These are phyloP conservation scores for Xylariaceae sp. DNA, from an alignment of 2,329 filamentous ascomycete genomes.

Conservation along the genomic window DNA sequence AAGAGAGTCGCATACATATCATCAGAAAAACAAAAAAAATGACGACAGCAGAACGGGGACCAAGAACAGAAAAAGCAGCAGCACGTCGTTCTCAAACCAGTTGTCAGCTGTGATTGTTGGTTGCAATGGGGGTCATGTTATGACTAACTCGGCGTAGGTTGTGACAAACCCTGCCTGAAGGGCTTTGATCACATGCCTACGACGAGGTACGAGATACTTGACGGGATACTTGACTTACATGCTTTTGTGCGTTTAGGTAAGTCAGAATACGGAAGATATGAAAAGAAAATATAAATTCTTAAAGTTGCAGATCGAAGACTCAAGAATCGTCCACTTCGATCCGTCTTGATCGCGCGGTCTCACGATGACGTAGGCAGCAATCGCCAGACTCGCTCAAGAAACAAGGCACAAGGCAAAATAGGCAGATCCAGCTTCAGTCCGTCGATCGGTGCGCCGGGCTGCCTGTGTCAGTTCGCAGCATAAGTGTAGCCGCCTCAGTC, in stretches of 20 bases:
- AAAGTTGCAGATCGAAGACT: not conserved
- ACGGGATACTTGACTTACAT: too few species aligned
- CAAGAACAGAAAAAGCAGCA: not conserved
- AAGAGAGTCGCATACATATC: not conserved
- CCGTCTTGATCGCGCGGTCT: not conserved
- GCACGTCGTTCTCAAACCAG: not conserved
- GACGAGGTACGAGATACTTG: not conserved
- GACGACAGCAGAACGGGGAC: not conserved
- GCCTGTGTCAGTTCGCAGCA: not conserved
- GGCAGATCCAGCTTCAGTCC: not conserved
- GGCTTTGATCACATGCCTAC: not conserved
- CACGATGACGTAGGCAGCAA: not conserved
- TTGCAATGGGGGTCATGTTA: not conserved
- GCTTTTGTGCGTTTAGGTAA: not conserved
- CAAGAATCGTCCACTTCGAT: not conserved
- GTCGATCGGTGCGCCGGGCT: not conserved
- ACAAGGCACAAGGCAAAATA: not conserved
- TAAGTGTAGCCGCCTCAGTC: not conserved
- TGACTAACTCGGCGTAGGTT: not conserved
- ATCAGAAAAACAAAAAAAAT: not conserved
- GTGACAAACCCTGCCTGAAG: not conserved
- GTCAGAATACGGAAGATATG: not conserved
- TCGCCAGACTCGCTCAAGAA: not conserved
- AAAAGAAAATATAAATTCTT: not conserved
- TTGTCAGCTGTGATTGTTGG: conserved; percentile 6